phyloP scores from a whole-genome alignment of 2,329 filamentous ascomycete species.

The Claviceps monticola region DNA sequence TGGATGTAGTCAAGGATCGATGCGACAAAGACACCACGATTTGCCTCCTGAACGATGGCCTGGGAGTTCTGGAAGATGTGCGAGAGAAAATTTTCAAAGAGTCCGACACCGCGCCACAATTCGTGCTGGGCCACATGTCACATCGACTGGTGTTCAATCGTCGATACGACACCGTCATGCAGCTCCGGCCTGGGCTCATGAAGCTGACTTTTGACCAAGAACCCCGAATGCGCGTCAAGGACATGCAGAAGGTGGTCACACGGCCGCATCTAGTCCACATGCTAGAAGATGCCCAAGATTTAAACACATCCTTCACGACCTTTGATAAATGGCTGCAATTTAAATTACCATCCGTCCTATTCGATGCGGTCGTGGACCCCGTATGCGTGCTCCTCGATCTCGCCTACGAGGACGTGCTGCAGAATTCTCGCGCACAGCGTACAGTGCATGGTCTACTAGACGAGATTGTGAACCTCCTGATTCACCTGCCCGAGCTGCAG shows the following conservation, averaged over 20 bases:
- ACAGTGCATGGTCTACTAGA: constrained; percentile 57
- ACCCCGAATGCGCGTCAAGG: constrained; percentile 7
- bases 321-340: constrained; percentile 43
- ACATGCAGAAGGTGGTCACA: constrained; percentile 9
- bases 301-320: constrained; percentile 11
- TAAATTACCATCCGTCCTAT: constrained; percentile 68
- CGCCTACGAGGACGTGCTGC: constrained; percentile 55
- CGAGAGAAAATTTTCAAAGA: constrained; percentile 59
- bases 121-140: constrained; percentile 54
- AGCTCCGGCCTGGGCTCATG: constrained; percentile 20
- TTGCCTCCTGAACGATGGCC: constrained; percentile 64
- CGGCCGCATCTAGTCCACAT: constrained; percentile 12
- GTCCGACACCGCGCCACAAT: constrained; percentile 51
- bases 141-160: constrained; percentile 31
- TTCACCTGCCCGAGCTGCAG: constrained; percentile 58
- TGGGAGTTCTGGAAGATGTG: constrained; percentile 71
- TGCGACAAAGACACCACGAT: constrained; percentile 57
- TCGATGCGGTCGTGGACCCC: constrained; percentile 66
- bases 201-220: constrained; percentile 15
- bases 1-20: constrained; percentile 49
- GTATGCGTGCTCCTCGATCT: constrained; percentile 68
- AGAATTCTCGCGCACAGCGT: constrained; percentile 49
- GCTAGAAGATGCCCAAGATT: constrained; percentile 10
- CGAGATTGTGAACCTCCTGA: constrained; percentile 62
- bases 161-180: constrained; percentile 23